Percentiles rank a stretch among this genome's conserved stretches.
Conservation (phyloP, 768 basidiomycete genomes). For the Lentinula aciculospora region DNA sequence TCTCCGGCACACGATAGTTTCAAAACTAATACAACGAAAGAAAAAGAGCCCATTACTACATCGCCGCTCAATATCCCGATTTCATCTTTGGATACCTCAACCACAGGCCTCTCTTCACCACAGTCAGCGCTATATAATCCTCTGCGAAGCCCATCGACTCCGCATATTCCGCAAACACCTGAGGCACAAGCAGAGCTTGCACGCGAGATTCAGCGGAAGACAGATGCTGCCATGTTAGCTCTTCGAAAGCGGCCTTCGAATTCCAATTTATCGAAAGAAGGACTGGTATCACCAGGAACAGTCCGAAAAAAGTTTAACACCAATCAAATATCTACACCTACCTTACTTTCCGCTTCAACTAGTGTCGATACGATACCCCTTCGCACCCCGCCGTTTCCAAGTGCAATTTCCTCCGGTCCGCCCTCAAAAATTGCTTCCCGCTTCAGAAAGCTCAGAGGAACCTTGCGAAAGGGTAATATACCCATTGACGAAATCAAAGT, state of each 20-base stretch:
- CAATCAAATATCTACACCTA: slow-evolving; percentile 62
- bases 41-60: not conserved
- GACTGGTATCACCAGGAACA: slow-evolving; percentile 34
- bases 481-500: slow-evolving; percentile 42
- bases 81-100: not conserved
- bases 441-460: slow-evolving; percentile 67
- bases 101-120: slow-evolving; percentile 9
- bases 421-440: slow-evolving; percentile 64
- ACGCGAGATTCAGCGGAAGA: slow-evolving; percentile 61
- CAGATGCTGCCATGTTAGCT: slow-evolving; percentile 59
- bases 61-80: not conserved
- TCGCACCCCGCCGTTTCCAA: slow-evolving; percentile 39
- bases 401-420: slow-evolving; percentile 28
- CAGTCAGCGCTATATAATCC: slow-evolving; percentile 26
- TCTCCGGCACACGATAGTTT: slow-evolving; percentile 21
- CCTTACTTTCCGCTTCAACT: slow-evolving; percentile 59
- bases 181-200: slow-evolving; percentile 53
- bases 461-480: slow-evolving; percentile 49
- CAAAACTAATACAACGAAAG: slow-evolving; percentile 10
- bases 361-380: slow-evolving; percentile 65
- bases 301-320: slow-evolving; percentile 54
- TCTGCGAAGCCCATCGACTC: slow-evolving; percentile 36
- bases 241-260: slow-evolving; percentile 47
- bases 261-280: slow-evolving; percentile 30
- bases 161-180: slow-evolving; percentile 35